These are phyloP conservation scores for Aspergillus coremiiformis DNA, from an alignment of 495 filamentous ascomycete genomes.

Conservation along the genomic window DNA sequence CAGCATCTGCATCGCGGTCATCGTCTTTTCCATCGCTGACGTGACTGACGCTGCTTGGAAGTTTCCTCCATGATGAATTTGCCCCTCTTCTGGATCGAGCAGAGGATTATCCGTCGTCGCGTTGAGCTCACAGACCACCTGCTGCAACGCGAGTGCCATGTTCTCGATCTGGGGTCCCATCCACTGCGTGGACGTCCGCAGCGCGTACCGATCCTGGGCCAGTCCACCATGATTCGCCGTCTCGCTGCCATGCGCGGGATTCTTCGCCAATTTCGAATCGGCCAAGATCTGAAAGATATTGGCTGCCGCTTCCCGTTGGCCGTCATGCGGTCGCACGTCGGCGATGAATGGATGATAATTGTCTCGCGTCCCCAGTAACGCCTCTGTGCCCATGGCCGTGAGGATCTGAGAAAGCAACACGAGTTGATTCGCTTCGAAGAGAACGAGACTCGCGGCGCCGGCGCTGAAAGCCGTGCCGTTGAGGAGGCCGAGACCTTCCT, in stretches of 20 bases:
- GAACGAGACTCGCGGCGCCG: conserved; percentile 44
- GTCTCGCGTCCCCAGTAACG: conserved; percentile 44
- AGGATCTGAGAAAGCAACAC: conserved; percentile 52
- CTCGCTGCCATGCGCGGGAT: not conserved
- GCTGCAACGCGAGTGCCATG: conserved; percentile 44
- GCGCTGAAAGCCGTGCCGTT: conserved; percentile 59
- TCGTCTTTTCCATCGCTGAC: conserved; percentile 56
- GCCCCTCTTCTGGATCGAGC: conserved; percentile 30
- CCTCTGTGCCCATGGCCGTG: conserved; percentile 38
- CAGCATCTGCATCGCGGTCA: conserved; percentile 45
- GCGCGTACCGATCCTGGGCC: conserved; percentile 55
- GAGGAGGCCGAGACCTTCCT: conserved; percentile 55
- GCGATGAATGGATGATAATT: conserved; percentile 58
- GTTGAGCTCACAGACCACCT: conserved; percentile 54
- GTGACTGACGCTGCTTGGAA: conserved; percentile 56
- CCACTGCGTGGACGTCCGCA: conserved; percentile 58
- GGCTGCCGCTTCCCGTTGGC: conserved; percentile 50
- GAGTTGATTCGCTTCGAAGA: conserved; percentile 52
- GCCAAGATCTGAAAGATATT: conserved; percentile 49
- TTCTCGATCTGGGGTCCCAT: conserved; percentile 58
- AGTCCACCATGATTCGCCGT: conserved; percentile 18
- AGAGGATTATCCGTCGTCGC: conserved; percentile 61
- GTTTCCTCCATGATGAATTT: conserved; percentile 52
- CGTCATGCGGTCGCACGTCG: conserved; percentile 48
- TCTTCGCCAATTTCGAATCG: conserved; percentile 25